Evolutionary conservation across 495 filamentous ascomycete species (phyloP).

Genomic region (Penicillium tannophilum): DNA sequence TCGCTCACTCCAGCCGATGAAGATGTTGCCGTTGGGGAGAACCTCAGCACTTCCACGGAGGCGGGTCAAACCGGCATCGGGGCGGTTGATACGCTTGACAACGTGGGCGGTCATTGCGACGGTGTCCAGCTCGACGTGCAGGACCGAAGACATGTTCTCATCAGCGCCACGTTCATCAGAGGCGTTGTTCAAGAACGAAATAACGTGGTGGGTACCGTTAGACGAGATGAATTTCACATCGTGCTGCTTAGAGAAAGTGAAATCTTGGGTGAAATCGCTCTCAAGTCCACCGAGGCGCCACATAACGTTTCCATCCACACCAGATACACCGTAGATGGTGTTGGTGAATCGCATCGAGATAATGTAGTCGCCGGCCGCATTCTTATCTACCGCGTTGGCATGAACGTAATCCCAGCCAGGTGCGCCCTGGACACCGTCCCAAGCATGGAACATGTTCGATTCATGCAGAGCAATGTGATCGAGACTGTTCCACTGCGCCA

Average conservation of each 20-base stretch:
- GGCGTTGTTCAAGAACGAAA: constrained; percentile 60
- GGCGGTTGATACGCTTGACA: constrained; percentile 44
- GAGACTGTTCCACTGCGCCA: constrained; percentile 50
- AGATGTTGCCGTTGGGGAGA: constrained; percentile 56
- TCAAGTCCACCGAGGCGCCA: constrained; percentile 58
- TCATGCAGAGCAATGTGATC: constrained; percentile 46
- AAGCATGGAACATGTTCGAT: constrained; percentile 49
- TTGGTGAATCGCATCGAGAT: constrained; percentile 59
- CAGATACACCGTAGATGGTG: constrained; percentile 59
- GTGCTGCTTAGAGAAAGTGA: constrained; percentile 63
- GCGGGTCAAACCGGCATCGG: constrained; percentile 52
- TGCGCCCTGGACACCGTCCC: constrained; percentile 16
- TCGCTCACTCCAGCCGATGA: constrained; percentile 61
- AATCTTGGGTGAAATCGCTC: constrained; percentile 46
- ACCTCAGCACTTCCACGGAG: constrained; percentile 63
- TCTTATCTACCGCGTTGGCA: constrained; percentile 47
- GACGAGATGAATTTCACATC: constrained; percentile 58
- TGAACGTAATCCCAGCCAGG: constrained; percentile 48
- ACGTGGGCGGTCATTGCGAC: constrained; percentile 48
- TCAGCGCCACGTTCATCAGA: constrained; percentile 44
- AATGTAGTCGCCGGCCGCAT: constrained; percentile 55
- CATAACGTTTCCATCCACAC: constrained; percentile 55
- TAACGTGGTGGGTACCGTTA: constrained; percentile 49
- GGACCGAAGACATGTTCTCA: constrained; percentile 50
- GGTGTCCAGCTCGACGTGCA: constrained; percentile 55